Conservation (phyloP, 257 asterid species). For the Vinca minor region DNA sequence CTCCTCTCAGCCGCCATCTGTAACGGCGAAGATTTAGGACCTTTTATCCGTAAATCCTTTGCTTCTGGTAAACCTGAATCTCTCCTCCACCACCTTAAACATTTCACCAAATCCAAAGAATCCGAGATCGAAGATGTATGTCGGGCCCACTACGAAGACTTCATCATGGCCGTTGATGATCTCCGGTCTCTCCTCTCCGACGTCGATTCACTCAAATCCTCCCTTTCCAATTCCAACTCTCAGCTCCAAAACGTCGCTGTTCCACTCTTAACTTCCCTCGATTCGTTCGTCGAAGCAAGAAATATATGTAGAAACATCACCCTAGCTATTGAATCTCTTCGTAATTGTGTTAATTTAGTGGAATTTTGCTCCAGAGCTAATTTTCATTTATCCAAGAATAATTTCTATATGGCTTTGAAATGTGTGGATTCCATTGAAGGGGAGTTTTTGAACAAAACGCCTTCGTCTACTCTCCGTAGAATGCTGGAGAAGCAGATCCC, state of each 20-base stretch:
- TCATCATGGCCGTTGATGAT: slow-evolving; percentile 91
- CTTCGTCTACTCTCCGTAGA: slow-evolving; percentile 51
- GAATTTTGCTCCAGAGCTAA: slow-evolving; percentile 79
- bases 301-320: slow-evolving; percentile 57
- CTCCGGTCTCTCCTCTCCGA: slow-evolving; percentile 92
- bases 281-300: slow-evolving; percentile 66
- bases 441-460: slow-evolving; percentile 43
- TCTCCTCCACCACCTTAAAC: slow-evolving; percentile 66
- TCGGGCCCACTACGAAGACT: slow-evolving; percentile 93
- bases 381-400: slow-evolving; percentile 42
- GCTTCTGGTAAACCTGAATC: slow-evolving; percentile 86
- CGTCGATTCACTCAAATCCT: slow-evolving; percentile 82
- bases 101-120: slow-evolving; percentile 75
- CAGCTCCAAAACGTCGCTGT: slow-evolving; percentile 76
- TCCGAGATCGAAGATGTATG: slow-evolving; percentile 93
- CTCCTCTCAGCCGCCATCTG: slow-evolving; percentile 79
- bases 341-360: slow-evolving; percentile 44
- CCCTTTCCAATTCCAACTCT: slow-evolving; percentile 59
- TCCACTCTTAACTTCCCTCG: slow-evolving; percentile 69
- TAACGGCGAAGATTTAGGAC: slow-evolving; percentile 88
- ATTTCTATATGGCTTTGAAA: slow-evolving; percentile 86
- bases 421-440: slow-evolving; percentile 70
- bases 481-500: slow-evolving; percentile 99
- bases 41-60: slow-evolving; percentile 75
- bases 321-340: slow-evolving; percentile 59